Evolutionary conservation across 1,284 basidiomycete species (phyloP), one percentile per base, ranked within the genome.

Genomic region (Lentinula novae-zelandiae): DNA sequence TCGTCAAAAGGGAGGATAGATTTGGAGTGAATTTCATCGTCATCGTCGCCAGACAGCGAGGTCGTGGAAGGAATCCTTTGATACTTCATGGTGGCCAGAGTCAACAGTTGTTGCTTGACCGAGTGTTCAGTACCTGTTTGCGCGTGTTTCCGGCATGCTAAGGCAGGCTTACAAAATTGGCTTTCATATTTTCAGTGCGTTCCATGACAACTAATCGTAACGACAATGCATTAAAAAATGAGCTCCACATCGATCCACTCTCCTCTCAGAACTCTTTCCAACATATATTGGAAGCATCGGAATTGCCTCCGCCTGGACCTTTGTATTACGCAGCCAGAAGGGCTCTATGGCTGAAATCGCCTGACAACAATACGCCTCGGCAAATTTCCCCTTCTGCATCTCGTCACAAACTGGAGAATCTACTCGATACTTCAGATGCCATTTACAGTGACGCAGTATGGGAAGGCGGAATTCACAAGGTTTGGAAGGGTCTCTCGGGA

Each of bases 21-120:
- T 63, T 81, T 78, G 62, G 73, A 74, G 63, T 85, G 81, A 53
- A 87, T 82, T 65, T 89, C 85, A 68, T 88, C 86, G 71, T 87
- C 82, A 67, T 89, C 86, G 44, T 84, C 81, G 71, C 85, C 85
- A 58, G 89, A 81, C 61, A 82, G 73, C 20, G 81, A 81, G 15
- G 80, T 81, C 5, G 73, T 76, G 9, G 80, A 82, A 12, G 88
- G 85, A 17, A 83, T 17, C 22, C 59, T 52, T 17, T 61, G 52
- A 36, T 61, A 61, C 53, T 59, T 46, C 59, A 62, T 64, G 58
- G 50, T 55, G 58, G 61, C 61, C 57, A 8, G 20, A 20, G 46
- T 38, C 6, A 40, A 36, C 12, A 27, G 13, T 20, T 27, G 42
- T 33, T 57, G 42, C 33, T 48, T 17, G 20, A 22, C 20, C n/a